Conservation (phyloP, 495 filamentous ascomycete species). For the Talaromyces adpressus region DNA sequence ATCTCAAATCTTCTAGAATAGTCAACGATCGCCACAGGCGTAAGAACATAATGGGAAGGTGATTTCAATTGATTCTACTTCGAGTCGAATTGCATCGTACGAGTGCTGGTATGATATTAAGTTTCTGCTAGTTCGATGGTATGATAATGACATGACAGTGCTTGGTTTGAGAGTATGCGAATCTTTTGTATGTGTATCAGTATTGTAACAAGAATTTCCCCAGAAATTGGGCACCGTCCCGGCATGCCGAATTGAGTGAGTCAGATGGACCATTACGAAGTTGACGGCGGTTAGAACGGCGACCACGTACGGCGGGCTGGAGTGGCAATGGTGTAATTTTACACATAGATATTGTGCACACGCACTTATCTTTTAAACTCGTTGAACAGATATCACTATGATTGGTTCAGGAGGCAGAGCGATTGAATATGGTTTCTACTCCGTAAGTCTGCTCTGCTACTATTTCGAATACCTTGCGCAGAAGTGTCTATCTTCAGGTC, state of each 20-base stretch:
- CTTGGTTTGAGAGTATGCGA: not conserved
- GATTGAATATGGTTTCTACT: not conserved
- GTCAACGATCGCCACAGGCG: not conserved
- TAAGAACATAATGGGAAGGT: slow-evolving; percentile 14
- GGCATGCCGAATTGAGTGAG: not conserved
- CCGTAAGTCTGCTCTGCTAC: too few relatives aligned
- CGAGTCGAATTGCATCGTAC: not conserved
- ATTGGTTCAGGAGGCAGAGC: not conserved
- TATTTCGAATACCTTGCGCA: too few relatives aligned
- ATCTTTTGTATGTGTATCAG: not conserved
- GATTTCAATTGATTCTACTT: slow-evolving; percentile 12
- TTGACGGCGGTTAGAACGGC: not conserved
- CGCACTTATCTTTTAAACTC: not conserved
- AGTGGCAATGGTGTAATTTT: not conserved
- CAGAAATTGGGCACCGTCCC: not conserved
- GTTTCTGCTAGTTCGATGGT: not conserved
- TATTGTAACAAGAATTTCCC: not conserved
- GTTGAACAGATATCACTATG: not conserved
- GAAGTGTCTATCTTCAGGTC: too few relatives aligned
- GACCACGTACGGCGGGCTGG: not conserved
- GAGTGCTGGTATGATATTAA: not conserved
- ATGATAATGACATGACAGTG: not conserved
- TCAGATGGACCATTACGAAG: not conserved
- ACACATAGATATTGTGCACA: not conserved
- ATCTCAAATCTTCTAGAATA: not conserved